Base-by-base conservation (phyloP, 1,284 basidiomycete species). In the Ustilago esculenta region DNA sequence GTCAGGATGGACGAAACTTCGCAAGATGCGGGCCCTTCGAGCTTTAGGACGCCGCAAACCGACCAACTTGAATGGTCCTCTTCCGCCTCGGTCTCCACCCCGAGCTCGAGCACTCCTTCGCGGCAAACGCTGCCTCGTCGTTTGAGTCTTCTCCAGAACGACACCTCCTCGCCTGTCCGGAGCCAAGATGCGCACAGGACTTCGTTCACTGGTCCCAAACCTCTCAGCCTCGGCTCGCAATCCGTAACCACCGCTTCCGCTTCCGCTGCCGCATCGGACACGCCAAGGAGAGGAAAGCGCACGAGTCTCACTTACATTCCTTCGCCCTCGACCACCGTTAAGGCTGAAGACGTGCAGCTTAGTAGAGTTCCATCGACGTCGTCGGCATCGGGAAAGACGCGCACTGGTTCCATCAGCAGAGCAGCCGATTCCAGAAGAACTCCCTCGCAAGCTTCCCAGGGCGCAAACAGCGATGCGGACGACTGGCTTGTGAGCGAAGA, bases 401-500 rank as follows among this genome's bases (percentile, higher is more conserved):
- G 52, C 2, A 46, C 60, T 2, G 58, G 54, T 2, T 70, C 56
- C 15, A 56, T 60, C 41, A 51, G 50, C 32, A 44, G 49, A 23
- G 47, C 58, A 1, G 33, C 39, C 3, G 42, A 20, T 4, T 12
- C 35, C 2, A 50, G 67, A 1, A 51, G 67, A 10, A 43, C 37
- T 32, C 52, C 52, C 5, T 64, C 54, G 0, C 56, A 53, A 24
- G 41, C 60, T 1, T 53, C 59, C 0, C 46, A 54, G 9, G 41
- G 34, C 5, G 40, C 30, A 6, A 41, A 23, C 14, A 60, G 42
- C 39, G 64, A 71, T 37, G 51, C 40, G 15, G 72, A 72, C 35
- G 72, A 74, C 37, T 74, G 72, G 72, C 53, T 74, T 4, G 61
- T 69, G 64, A 52, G 41, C 41, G 64, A 71, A 23, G 60, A 74